Percentiles rank a stretch among this genome's conserved stretches.
phyloP scores from a whole-genome alignment of 2,329 filamentous ascomycete genomes.

The Fusarium pseudoanthophilum region DNA sequence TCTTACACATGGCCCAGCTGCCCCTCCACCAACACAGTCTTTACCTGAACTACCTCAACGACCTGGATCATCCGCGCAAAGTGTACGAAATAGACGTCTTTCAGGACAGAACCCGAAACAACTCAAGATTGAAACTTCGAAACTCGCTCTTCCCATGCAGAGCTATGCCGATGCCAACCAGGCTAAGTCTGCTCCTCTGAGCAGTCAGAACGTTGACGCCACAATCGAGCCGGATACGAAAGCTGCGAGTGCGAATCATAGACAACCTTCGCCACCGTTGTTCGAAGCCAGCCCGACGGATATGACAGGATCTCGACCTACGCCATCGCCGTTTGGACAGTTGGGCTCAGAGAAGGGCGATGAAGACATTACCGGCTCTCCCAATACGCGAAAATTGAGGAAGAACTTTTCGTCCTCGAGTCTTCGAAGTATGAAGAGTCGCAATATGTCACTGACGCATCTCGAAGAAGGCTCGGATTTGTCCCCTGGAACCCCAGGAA shows the following conservation, averaged over 20 bases:
- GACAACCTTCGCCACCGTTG: conserved; percentile 42
- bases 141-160: conserved; percentile 42
- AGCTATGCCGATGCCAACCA: conserved; percentile 21
- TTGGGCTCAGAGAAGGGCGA: conserved; percentile 50
- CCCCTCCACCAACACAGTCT: conserved; percentile 62
- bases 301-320: conserved; percentile 26
- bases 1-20: conserved; percentile 43
- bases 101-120: conserved; percentile 85
- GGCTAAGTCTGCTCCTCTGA: conserved; percentile 22
- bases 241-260: conserved; percentile 18
- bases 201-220: conserved; percentile 13
- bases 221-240: conserved; percentile 14
- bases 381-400: conserved; percentile 60
- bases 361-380: conserved; percentile 61
- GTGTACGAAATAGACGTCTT: conserved; percentile 79
- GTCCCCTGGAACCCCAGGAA: conserved; percentile 80
- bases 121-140: conserved; percentile 84
- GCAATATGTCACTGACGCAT: conserved; percentile 76
- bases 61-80: conserved; percentile 51
- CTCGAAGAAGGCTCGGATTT: conserved; percentile 71
- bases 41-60: conserved; percentile 57
- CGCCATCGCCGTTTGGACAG: conserved; percentile 49
- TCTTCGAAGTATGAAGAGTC: conserved; percentile 75
- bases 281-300: conserved; percentile 46
- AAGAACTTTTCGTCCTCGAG: conserved; percentile 80